A percentile compares a stretch with the other conserved stretches of the same genome.
phyloP scores from a whole-genome alignment of 2,329 filamentous ascomycete species.

The Teratosphaeriaceae sp. region DNA sequence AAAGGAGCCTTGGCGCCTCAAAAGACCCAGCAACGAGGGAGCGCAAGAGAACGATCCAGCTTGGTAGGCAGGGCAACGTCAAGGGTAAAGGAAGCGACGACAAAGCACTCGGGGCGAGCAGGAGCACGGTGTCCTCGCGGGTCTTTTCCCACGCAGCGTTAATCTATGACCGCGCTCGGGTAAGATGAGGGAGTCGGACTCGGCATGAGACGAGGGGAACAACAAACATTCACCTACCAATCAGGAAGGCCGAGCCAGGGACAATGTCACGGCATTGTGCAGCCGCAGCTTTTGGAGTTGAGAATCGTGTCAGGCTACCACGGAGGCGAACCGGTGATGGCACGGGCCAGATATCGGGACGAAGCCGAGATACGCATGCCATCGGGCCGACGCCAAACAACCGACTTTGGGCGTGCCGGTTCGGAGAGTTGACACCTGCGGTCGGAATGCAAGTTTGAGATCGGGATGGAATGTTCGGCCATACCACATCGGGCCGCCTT shows the following conservation, averaged over 20 bases:
- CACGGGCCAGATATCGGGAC: no score
- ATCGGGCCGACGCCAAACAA: not conserved
- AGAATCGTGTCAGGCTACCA: no score
- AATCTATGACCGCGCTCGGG: constrained; percentile 16
- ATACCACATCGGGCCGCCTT: no score
- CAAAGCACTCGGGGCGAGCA: constrained; percentile 9
- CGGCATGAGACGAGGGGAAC: constrained; percentile 15
- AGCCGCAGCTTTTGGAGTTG: no score
- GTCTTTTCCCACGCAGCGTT: constrained; percentile 23
- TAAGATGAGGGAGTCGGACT: constrained; percentile 12
- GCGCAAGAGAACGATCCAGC: not conserved
- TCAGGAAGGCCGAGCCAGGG: not conserved
- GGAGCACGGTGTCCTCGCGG: constrained; percentile 10
- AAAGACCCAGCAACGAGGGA: not conserved
- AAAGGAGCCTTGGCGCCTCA: not conserved
- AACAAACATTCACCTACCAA: constrained; percentile 11
- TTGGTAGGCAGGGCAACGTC: constrained; percentile 1
- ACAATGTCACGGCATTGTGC: no score
- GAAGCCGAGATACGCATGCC: not conserved
- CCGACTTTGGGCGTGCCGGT: no score
- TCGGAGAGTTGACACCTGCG: no score
- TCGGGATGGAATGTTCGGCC: no score
- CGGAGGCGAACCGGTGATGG: no score
- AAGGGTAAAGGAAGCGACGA: constrained; percentile 9
- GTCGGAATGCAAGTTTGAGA: not conserved